phyloP scores from a whole-genome alignment of 1,284 basidiomycete genomes.

The Cryptococcus sp. region DNA sequence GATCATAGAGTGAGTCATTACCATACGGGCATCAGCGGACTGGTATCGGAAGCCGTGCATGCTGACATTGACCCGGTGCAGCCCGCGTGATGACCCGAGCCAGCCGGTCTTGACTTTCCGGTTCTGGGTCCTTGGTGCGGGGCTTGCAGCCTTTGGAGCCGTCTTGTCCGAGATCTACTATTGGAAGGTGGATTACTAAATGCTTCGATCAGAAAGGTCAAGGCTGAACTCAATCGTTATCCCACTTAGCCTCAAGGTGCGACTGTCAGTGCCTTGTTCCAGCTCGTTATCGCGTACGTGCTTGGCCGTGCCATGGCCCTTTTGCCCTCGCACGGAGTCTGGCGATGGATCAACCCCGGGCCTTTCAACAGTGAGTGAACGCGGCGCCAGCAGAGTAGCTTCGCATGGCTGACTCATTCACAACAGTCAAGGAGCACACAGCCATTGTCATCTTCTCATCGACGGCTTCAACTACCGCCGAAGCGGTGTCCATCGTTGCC shows the following conservation, averaged over 20 bases:
- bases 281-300: conserved; percentile 66
- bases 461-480: conserved; percentile 65
- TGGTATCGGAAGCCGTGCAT: too few relatives aligned
- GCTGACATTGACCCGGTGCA: not conserved
- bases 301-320: conserved; percentile 62
- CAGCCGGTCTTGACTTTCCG: conserved; percentile 63
- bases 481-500: conserved; percentile 67
- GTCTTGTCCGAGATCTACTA: conserved; percentile 45
- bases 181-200: conserved; percentile 43
- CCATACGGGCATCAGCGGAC: too few relatives aligned
- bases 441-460: conserved; percentile 69
- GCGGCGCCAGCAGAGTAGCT: not conserved
- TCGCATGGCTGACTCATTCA: conserved; percentile 1
- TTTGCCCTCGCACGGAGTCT: conserved; percentile 59
- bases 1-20: not conserved
- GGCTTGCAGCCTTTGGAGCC: conserved; percentile 64
- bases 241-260: conserved; percentile 58
- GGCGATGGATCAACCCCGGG: conserved; percentile 64
- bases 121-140: conserved; percentile 63
- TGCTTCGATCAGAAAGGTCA: not conserved
- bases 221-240: too few relatives aligned
- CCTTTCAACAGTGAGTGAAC: conserved; percentile 62
- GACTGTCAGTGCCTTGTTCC: conserved; percentile 59
- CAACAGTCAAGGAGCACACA: conserved; percentile 59
- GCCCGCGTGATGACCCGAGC: conserved; percentile 15